Conservation (phyloP, 2,329 filamentous ascomycete genomes). For the Dactylellina parvicollis region DNA sequence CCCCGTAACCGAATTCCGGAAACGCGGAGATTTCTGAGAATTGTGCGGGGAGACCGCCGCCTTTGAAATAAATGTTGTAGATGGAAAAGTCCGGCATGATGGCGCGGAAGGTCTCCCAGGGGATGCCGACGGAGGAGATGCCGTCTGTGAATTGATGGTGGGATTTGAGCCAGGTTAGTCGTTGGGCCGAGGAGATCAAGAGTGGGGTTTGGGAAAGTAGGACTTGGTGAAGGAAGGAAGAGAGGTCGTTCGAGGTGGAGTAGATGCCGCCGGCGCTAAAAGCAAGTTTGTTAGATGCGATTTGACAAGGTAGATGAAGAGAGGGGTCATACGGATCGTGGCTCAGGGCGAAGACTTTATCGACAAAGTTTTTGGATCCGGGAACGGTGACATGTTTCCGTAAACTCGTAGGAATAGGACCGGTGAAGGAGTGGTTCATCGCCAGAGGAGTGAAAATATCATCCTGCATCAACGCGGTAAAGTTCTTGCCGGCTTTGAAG, state of each 20-base stretch:
- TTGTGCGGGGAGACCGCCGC: constrained; percentile 35
- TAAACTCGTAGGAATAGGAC: constrained; percentile 21
- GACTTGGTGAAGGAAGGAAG: constrained; percentile 28
- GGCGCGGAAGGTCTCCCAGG: constrained; percentile 39
- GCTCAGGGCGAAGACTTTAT: constrained; percentile 14
- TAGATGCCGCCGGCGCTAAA: constrained; percentile 47
- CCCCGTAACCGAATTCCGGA: constrained; percentile 43
- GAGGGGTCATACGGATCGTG: constrained; percentile 46
- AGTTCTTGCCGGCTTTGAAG: constrained; percentile 8
- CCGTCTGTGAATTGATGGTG: constrained; percentile 38
- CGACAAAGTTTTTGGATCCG: constrained; percentile 25
- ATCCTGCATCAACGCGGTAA: constrained; percentile 15
- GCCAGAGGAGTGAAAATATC: constrained; percentile 35
- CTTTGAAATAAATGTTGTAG: constrained; percentile 46
- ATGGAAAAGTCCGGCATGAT: constrained; percentile 40
- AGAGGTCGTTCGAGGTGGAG: constrained; percentile 43
- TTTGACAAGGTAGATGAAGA: background rate
- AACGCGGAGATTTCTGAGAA: constrained; percentile 30
- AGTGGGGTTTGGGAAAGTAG: constrained; percentile 21
- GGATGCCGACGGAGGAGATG: constrained; percentile 33
- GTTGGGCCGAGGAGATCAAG: constrained; percentile 34
- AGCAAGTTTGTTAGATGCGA: too few species aligned
- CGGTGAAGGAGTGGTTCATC: constrained; percentile 40
- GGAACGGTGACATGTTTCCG: constrained; percentile 34
- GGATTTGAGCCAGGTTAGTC: constrained; percentile 35